Evolutionary conservation across 306 rosid genomes (phyloP).

Genomic region (Calophaca sinica): DNA sequence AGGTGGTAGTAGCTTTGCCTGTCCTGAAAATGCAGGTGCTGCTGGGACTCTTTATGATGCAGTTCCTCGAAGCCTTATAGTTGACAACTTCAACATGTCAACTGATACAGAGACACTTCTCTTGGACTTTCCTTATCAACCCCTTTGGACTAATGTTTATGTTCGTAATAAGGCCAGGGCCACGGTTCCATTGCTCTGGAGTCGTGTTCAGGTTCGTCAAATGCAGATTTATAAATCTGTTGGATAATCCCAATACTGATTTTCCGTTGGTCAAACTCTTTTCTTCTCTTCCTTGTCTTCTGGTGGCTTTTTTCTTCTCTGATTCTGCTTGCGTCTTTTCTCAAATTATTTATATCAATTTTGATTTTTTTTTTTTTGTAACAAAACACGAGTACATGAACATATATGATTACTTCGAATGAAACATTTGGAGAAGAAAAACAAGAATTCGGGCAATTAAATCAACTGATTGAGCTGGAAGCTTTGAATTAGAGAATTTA

Average conservation of each 20-base stretch:
- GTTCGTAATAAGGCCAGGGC: constrained; percentile 94
- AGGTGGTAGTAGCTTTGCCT: constrained; percentile 87
- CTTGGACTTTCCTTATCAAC: constrained; percentile 93
- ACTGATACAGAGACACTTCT: constrained; percentile 96
- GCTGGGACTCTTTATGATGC: constrained; percentile 98
- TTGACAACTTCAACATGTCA: constrained; percentile 79
- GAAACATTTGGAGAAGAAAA: constrained; percentile 13
- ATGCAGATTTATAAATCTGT: constrained; percentile 32
- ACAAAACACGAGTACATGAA: neutral
- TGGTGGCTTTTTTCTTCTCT: neutral
- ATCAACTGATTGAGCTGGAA: constrained; percentile 8
- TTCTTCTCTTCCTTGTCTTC: constrained; percentile 8
- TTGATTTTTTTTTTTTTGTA: neutral
- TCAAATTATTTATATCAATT: neutral
- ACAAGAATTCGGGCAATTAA: constrained; percentile 13
- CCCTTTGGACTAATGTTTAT: constrained; percentile 95
- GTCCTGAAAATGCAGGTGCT: constrained; percentile 94
- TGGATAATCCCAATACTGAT: constrained; percentile 6
- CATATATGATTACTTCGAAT: constrained; percentile 4
- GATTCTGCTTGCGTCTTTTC: neutral
- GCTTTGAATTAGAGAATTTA: constrained; percentile 27
- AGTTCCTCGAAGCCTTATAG: constrained; percentile 88
- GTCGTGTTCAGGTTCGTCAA: constrained; percentile 96
- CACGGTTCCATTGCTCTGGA: constrained; percentile 96
- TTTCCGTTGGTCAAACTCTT: constrained; percentile 27